Evolutionary conservation across 352 stramenopile species (phyloP).

Genomic region (Globisporangium cylindrosporum): DNA sequence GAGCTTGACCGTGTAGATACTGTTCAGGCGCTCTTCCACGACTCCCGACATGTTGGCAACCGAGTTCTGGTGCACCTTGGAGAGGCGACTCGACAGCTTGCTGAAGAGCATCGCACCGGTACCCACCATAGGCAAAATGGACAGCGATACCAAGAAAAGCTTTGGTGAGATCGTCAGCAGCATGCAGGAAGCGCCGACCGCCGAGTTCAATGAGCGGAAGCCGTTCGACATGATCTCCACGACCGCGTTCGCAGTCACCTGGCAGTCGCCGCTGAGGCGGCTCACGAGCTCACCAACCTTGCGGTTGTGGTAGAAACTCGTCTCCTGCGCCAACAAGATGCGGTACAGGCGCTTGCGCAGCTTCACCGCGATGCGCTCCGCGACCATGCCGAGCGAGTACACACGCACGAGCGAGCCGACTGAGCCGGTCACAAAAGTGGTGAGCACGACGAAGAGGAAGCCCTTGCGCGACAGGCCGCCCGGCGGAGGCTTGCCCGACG

Average conservation of each 20-base stretch:
- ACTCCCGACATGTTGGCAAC: constrained; percentile 74
- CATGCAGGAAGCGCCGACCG: constrained; percentile 86
- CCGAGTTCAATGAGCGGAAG: constrained; percentile 87
- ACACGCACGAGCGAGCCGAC: constrained; percentile 85
- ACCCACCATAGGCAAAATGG: constrained; percentile 76
- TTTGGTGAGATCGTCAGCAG: constrained; percentile 87
- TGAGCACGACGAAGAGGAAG: constrained; percentile 84
- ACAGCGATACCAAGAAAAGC: constrained; percentile 86
- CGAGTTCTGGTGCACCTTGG: constrained; percentile 79
- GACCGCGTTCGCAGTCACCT: constrained; percentile 87
- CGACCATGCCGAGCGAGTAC: constrained; percentile 88
- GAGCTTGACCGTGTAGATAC: constrained; percentile 89
- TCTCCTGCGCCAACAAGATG: constrained; percentile 76
- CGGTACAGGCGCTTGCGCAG: constrained; percentile 75
- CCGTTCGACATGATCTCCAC: constrained; percentile 85
- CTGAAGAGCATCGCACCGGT: constrained; percentile 80
- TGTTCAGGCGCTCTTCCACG: constrained; percentile 85
- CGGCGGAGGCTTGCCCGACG: constrained; percentile 69
- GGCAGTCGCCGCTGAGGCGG: constrained; percentile 83
- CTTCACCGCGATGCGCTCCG: constrained; percentile 79
- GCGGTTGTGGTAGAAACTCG: constrained; percentile 78
- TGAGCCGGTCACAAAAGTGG: constrained; percentile 81
- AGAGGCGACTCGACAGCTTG: constrained; percentile 75
- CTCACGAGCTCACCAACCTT: constrained; percentile 87
- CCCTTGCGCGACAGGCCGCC: constrained; percentile 74